These are phyloP conservation scores for Aureobasidium uvarum DNA, from an alignment of 2,329 filamentous ascomycete species.

Conservation along the genomic window DNA sequence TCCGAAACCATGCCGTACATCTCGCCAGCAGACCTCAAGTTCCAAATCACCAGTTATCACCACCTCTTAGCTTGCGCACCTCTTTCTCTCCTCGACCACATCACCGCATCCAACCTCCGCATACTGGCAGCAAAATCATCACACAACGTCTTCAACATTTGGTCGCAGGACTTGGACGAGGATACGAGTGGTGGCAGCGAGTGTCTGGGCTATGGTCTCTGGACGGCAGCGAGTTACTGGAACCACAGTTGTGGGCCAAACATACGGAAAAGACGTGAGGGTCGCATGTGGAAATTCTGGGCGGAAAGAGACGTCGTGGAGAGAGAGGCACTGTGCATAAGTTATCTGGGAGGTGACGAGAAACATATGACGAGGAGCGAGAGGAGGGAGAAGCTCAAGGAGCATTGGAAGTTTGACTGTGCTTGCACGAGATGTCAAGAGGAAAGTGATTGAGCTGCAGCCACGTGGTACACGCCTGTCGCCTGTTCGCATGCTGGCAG, in stretches of 20 bases:
- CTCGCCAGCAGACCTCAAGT: conserved; percentile 41
- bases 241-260: conserved; percentile 51
- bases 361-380: conserved; percentile 40
- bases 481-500: not conserved
- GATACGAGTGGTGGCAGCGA: conserved; percentile 44
- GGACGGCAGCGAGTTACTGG: conserved; percentile 50
- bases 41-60: conserved; percentile 44
- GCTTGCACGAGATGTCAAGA: conserved; percentile 42
- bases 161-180: conserved; percentile 38
- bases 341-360: conserved; percentile 51
- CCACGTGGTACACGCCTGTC: not conserved
- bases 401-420: conserved; percentile 50
- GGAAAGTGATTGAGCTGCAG: not conserved
- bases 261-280: conserved; percentile 44
- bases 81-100: conserved; percentile 35
- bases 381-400: conserved; percentile 41
- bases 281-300: conserved; percentile 45
- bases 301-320: conserved; percentile 38
- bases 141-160: conserved; percentile 51
- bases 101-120: conserved; percentile 40
- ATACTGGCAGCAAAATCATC: conserved; percentile 43
- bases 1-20: conserved; percentile 45
- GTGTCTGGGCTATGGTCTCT: conserved; percentile 51
- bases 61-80: conserved; percentile 47
- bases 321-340: conserved; percentile 50